phyloP scores from a whole-genome alignment of 148 eudicot genomes.

The Polygonum aviculare region DNA sequence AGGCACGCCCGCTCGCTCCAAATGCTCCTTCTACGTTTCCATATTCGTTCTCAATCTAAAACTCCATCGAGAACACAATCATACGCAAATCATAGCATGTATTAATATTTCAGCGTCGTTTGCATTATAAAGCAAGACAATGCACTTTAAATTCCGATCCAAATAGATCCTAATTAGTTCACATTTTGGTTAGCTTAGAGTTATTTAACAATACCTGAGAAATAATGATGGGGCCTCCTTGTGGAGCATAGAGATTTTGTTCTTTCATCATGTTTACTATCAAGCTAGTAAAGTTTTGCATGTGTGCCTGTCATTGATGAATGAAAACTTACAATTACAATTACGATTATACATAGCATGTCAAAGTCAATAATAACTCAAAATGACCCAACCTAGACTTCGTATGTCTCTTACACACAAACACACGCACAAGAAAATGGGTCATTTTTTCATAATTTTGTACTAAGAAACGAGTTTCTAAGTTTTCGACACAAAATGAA shows the following conservation, averaged over 20 bases:
- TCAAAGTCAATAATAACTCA: no score
- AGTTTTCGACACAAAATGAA: no score
- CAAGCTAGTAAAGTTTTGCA: constrained; percentile 35
- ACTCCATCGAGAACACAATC: background rate
- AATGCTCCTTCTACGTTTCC: constrained; percentile 40
- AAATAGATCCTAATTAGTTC: background rate
- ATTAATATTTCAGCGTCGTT: no score
- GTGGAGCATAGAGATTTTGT: constrained; percentile 39
- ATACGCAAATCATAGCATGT: background rate
- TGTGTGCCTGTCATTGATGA: constrained; percentile 22
- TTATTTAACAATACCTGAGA: constrained; percentile 27
- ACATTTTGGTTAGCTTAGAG: background rate
- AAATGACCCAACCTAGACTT: no score
- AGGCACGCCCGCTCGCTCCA: constrained; percentile 25
- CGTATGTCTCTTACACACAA: no score
- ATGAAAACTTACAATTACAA: background rate
- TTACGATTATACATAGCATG: no score
- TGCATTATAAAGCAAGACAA: no score
- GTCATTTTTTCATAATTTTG: no score
- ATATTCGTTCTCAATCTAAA: constrained; percentile 50
- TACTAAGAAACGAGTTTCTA: no score
- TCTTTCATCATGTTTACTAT: constrained; percentile 42
- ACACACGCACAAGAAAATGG: no score
- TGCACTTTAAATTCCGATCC: no score
- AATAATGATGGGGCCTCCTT: constrained; percentile 54